Percentiles rank a stretch among this genome's conserved stretches.
Evolutionary conservation across 1,139 yeast species (phyloP).

Genomic region (Yamadazyma membranifaciens): DNA sequence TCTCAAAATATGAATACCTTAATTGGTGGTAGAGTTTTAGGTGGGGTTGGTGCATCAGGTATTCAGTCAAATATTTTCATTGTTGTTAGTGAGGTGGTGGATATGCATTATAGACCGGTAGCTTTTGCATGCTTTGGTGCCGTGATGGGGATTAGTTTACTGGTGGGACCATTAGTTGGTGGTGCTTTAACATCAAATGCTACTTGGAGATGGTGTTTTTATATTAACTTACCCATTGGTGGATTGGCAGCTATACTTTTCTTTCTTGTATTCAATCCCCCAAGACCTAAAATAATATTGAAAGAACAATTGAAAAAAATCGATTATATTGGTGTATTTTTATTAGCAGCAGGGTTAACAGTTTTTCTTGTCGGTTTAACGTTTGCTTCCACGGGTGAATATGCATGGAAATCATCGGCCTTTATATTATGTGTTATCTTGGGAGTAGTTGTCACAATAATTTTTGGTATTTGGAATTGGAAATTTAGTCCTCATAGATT

Average conservation of each 20-base stretch:
- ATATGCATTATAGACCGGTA: constrained; percentile 27
- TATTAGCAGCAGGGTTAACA: constrained; percentile 43
- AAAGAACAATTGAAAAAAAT: constrained; percentile 36
- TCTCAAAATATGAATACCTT: constrained; percentile 33
- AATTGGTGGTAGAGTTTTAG: constrained; percentile 38
- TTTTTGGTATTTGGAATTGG: constrained; percentile 29
- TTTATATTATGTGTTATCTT: constrained; percentile 47
- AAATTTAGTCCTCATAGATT: constrained; percentile 25
- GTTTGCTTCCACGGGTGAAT: constrained; percentile 45
- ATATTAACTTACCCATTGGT: constrained; percentile 47
- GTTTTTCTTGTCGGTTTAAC: constrained; percentile 40
- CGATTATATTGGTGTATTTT: constrained; percentile 50
- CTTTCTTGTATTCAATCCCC: constrained; percentile 30
- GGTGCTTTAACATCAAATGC: constrained; percentile 47
- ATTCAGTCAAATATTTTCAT: constrained; percentile 27
- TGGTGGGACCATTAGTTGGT: constrained; percentile 56
- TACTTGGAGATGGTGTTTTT: constrained; percentile 78
- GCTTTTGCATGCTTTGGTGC: constrained; percentile 43
- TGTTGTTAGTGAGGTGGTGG: constrained; percentile 28
- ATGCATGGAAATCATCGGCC: constrained; percentile 48
- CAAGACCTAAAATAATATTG: constrained; percentile 22
- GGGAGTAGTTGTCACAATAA: constrained; percentile 32
- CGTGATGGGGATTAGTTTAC: constrained; percentile 42
- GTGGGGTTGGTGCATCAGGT: constrained; percentile 38
- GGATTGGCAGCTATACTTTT: constrained; percentile 29